phyloP scores from a whole-genome alignment of 2,329 filamentous ascomycete species.

The Microdochium trichocladiopsis region DNA sequence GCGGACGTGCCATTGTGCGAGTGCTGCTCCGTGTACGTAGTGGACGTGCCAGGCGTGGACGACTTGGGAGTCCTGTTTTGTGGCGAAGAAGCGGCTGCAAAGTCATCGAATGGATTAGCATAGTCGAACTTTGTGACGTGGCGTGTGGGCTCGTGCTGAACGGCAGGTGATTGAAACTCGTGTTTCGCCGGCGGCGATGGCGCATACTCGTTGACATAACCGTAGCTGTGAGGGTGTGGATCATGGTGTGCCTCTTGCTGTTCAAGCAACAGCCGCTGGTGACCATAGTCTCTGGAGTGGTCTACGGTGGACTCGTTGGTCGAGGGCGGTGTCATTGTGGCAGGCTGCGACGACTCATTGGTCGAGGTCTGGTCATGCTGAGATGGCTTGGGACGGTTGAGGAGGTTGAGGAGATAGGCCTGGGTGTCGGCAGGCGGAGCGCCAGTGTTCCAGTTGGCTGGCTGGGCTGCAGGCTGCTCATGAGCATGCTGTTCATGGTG shows the following conservation, averaged over 20 bases:
- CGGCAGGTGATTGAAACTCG: constrained; percentile 18
- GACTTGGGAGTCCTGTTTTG: constrained; percentile 33
- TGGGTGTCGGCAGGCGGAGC: constrained; percentile 64
- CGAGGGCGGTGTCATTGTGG: constrained; percentile 38
- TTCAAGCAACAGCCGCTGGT: background rate
- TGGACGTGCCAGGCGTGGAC: constrained; percentile 20
- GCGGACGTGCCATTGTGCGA: constrained; percentile 22
- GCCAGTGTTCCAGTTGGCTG: constrained; percentile 33
- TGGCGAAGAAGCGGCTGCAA: constrained; percentile 26
- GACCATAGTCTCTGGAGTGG: constrained; percentile 14
- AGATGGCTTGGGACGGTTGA: constrained; percentile 69
- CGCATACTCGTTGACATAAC: constrained; percentile 6
- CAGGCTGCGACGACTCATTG: constrained; percentile 33
- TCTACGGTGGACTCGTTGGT: constrained; percentile 21
- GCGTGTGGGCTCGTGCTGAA: constrained; percentile 13
- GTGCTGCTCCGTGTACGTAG: constrained; percentile 14
- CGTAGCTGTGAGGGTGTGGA: background rate
- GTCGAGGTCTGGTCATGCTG: constrained; percentile 43
- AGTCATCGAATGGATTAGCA: constrained; percentile 33
- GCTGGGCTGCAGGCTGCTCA: constrained; percentile 20
- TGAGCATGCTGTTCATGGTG: constrained; percentile 36
- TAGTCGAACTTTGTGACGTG: constrained; percentile 24
- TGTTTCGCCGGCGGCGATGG: constrained; percentile 16
- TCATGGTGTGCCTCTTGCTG: background rate
- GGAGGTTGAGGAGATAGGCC: constrained; percentile 76